Evolutionary conservation across 2,329 filamentous ascomycete species (phyloP).

Genomic region (Delphinella strobiligena): DNA sequence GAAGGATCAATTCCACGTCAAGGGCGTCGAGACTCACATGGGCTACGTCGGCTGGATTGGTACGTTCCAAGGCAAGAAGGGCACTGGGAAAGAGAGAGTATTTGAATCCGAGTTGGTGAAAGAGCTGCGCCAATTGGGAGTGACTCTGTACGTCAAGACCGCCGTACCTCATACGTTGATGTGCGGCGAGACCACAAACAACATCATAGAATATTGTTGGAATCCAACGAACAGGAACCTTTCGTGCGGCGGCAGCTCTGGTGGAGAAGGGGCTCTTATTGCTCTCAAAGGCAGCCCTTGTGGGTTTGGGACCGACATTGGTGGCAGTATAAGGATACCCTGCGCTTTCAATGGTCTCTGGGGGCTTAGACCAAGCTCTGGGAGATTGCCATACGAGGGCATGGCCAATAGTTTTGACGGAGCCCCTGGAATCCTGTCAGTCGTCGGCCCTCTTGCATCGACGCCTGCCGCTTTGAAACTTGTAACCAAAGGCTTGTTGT

Average conservation of each 20-base stretch:
- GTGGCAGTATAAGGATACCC: slow-evolving; percentile 47
- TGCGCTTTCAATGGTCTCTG: slow-evolving; percentile 48
- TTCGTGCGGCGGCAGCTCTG: slow-evolving; percentile 45
- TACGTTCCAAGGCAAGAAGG: slow-evolving; percentile 43
- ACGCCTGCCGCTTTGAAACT: slow-evolving; percentile 44
- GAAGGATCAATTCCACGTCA: slow-evolving; percentile 39
- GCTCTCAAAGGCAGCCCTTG: slow-evolving; percentile 40
- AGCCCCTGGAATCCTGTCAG: slow-evolving; percentile 49
- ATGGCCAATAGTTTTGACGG: slow-evolving; percentile 54
- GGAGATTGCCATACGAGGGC: slow-evolving; percentile 43
- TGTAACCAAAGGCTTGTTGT: slow-evolving; percentile 44
- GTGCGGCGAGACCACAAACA: slow-evolving; percentile 49
- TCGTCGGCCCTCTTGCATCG: slow-evolving; percentile 51
- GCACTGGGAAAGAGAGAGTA: slow-evolving; percentile 36
- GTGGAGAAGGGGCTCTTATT: slow-evolving; percentile 47
- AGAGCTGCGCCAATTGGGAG: slow-evolving; percentile 41
- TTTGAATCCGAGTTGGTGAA: slow-evolving; percentile 48
- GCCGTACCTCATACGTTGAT: slow-evolving; percentile 45
- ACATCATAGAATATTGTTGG: slow-evolving; percentile 46
- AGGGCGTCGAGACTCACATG: slow-evolving; percentile 37
- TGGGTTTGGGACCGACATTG: slow-evolving; percentile 47
- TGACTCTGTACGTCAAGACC: slow-evolving; percentile 44
- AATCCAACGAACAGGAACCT: slow-evolving; percentile 47
- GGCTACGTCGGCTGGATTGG: slow-evolving; percentile 57
- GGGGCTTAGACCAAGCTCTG: slow-evolving; percentile 42